Evolutionary conservation across 345 rosid species (phyloP), one percentile per base, ranked within the genome.

Genomic region (Rhodamnia rubescens): DNA sequence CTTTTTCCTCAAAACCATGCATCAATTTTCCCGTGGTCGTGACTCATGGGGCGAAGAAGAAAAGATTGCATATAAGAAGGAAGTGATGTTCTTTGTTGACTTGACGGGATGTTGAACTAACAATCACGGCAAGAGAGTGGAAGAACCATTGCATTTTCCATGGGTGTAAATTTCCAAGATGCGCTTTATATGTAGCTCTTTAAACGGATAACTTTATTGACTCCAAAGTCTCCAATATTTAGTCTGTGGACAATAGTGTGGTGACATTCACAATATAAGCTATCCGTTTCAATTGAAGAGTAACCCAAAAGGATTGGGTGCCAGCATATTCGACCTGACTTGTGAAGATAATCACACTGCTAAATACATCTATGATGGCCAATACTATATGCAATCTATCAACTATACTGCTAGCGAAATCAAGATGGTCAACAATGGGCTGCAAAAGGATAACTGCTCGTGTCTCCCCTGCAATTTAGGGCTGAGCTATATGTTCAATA

Each of bases 331-430:
- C 0, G 7, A 0, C 15, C 0, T 59, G 20, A 18, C 14, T 27
- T 59, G 74, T 27, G 20, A 59, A 59, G 36, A 59, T 59, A 2
- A 59, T 59, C 74, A 1, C 20, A 59, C 20, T 3, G 20, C 27
- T 59, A 4, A 15, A 18, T 27, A 59, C 74, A 8, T 59, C 4
- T 0, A 5, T 27, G 4, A 59, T 59, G 16, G 74, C 4, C 36
- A 36, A 27, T n/a, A n/a, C n/a, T n/a, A n/a, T n/a, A n/a, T n/a
- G n/a, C n/a, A n/a, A n/a, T n/a, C n/a, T n/a, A n/a, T 59, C 0
- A 1, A 59, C 27, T 59, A 59, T 59, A 13, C 20, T 9, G 0
- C 0, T 2, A 0, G 0, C 0, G 8, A 0, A 59, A 59, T 59
- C 7, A 59, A 7, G 14, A 27, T 27, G 6, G 74, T 59, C 20